A percentile compares a stretch with the other conserved stretches of the same genome.
These are phyloP conservation scores for Fusarium sacchari DNA, from an alignment of 2,329 filamentous ascomycete species.

Conservation along the genomic window DNA sequence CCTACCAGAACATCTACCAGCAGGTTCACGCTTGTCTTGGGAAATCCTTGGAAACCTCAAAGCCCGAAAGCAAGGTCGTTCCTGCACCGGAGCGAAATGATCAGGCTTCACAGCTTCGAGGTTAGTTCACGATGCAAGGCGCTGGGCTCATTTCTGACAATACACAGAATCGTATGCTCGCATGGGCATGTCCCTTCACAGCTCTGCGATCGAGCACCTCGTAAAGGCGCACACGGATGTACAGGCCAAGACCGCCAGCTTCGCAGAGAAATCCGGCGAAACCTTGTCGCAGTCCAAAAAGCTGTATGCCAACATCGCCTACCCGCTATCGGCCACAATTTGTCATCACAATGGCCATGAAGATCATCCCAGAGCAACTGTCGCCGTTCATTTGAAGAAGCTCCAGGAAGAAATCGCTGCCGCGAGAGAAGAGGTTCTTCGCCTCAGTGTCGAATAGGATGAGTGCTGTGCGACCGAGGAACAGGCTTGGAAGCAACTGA, in stretches of 20 bases:
- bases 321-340: slow-evolving; percentile 47
- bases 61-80: background rate
- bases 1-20: slow-evolving; percentile 34
- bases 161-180: slow-evolving; percentile 38
- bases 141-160: background rate
- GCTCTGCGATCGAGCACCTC: slow-evolving; percentile 27
- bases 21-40: slow-evolving; percentile 41
- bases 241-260: slow-evolving; percentile 28
- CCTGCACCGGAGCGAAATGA: background rate
- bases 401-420: slow-evolving; percentile 35
- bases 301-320: slow-evolving; percentile 47
- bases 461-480: slow-evolving; percentile 34
- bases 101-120: slow-evolving; percentile 32
- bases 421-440: slow-evolving; percentile 40
- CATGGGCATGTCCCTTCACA: slow-evolving; percentile 23
- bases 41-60: background rate
- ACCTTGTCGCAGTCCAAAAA: slow-evolving; percentile 26
- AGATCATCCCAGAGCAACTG: slow-evolving; percentile 36
- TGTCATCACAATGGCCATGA: slow-evolving; percentile 41
- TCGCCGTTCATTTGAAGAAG: slow-evolving; percentile 40
- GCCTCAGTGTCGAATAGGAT: slow-evolving; percentile 41
- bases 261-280: slow-evolving; percentile 30
- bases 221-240: slow-evolving; percentile 38
- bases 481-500: slow-evolving; percentile 33
- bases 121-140: background rate